Conservation (phyloP, 208 protist species). For the Crithidia acanthocephali region DNA sequence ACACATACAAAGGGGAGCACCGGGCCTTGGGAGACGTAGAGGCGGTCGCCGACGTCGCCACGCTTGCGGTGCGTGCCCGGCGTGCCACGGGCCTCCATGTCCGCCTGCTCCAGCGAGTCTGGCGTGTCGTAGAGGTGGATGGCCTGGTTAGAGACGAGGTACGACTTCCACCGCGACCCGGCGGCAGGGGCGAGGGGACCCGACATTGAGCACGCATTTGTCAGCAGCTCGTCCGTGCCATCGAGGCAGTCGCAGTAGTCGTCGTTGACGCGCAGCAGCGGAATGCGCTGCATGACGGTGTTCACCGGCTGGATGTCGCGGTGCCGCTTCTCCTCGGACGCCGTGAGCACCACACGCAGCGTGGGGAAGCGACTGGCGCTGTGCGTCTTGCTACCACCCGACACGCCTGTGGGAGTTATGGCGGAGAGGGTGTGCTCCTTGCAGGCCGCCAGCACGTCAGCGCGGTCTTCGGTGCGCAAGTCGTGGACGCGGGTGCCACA, state of each 20-base stretch:
- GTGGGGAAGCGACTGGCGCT: conserved; percentile 5
- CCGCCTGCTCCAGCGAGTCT: conserved; percentile 24
- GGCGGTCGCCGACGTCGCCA: conserved; percentile 28
- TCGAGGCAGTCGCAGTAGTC: conserved; percentile 90
- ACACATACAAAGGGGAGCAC: conserved; percentile 63
- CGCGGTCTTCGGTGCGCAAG: conserved; percentile 43
- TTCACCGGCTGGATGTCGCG: conserved; percentile 34
- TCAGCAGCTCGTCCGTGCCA: conserved; percentile 77
- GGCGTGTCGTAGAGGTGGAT: conserved; percentile 54
- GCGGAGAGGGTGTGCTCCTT: conserved; percentile 2
- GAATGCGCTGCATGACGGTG: conserved; percentile 58
- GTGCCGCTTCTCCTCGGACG: conserved; percentile 55
- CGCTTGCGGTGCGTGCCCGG: conserved; percentile 27
- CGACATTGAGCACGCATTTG: conserved; percentile 80
- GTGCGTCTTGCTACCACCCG: not conserved
- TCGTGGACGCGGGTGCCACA: conserved; percentile 76
- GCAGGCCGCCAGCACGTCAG: conserved; percentile 41
- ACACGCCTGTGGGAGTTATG: not conserved
- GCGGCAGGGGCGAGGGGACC: conserved; percentile 46
- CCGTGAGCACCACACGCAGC: conserved; percentile 65
- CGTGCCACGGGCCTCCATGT: conserved; percentile 24
- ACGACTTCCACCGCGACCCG: conserved; percentile 52
- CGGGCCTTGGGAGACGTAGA: conserved; percentile 38
- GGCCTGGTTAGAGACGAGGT: conserved; percentile 45
- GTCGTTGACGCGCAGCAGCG: conserved; percentile 63